phyloP scores from a whole-genome alignment of 805 yeast genomes.

The Nakazawaea ambrosiae region DNA sequence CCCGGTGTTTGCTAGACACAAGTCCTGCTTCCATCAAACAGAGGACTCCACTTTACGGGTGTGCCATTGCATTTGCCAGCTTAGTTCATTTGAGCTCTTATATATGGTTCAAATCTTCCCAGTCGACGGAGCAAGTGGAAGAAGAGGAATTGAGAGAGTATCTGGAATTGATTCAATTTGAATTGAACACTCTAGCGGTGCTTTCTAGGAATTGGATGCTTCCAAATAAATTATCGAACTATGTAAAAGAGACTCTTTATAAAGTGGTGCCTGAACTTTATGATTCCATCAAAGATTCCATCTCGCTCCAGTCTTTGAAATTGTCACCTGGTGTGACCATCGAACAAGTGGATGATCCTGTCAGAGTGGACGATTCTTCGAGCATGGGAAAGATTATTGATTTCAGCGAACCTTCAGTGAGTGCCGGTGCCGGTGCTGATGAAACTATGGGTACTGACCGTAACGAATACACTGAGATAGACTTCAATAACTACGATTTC shows the following conservation, averaged over 20 bases:
- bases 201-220: slow-evolving; percentile 46
- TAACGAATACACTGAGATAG: slow-evolving; percentile 18
- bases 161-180: slow-evolving; percentile 41
- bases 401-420: neutral
- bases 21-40: slow-evolving; percentile 33
- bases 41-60: slow-evolving; percentile 46
- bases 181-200: slow-evolving; percentile 40
- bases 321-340: neutral
- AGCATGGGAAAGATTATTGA: neutral
- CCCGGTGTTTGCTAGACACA: slow-evolving; percentile 39
- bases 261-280: slow-evolving; percentile 36
- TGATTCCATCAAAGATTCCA: slow-evolving; percentile 27
- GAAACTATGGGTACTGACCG: neutral
- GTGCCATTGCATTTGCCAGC: slow-evolving; percentile 46
- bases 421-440: neutral
- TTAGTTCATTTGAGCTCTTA: slow-evolving; percentile 46
- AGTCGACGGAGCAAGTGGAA: slow-evolving; percentile 24
- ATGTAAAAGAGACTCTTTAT: slow-evolving; percentile 36
- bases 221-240: slow-evolving; percentile 38
- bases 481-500: slow-evolving; percentile 18
- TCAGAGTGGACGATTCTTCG: neutral
- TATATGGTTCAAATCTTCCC: slow-evolving; percentile 44
- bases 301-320: slow-evolving; percentile 12
- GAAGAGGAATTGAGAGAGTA: slow-evolving; percentile 33
- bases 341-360: neutral